Evolutionary conservation across 1,284 basidiomycete species (phyloP), one percentile per base, ranked within the genome.

Genomic region (Boletus holoroseus): DNA sequence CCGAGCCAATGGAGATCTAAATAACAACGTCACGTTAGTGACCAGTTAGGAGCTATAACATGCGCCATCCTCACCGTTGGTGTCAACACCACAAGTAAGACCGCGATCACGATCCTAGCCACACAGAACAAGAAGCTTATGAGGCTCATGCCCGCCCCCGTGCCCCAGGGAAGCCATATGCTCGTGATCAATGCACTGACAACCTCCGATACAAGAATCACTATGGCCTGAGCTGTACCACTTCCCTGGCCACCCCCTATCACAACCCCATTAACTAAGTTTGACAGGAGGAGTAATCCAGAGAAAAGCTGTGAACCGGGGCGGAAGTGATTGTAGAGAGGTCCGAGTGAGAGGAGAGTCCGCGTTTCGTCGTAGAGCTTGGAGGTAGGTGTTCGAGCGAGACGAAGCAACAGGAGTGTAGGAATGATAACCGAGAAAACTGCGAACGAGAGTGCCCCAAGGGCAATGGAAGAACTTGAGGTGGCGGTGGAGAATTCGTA

Each of bases 141-240:
- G 18, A 91, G 78, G 13, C 93, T 94, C 94, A 97, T 97, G 58
- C 91, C 90, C 1, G 94, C 93, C 3, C 94, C 94, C 49, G 90
- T 88, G 36, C 91, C 93, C 94, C 94, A 98, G 15, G 94, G 94
- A 51, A 94, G 77, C 92, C 93, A 96, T 36, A 96, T 76, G 53
- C 88, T 92, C 36, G 93, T 95, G 28, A 90, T 79, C 47, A 95
- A 73, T 5, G 92, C 88, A 37, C 85, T 82, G 28, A 77, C 76
- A 15, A 96, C 84, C 66, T 96, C 93, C 26, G 91, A 80, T 13
- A 94, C 78, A 16, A 95, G 75, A 56, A 99, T 83, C 49, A 97
- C 77, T 60, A 96, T 83, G 1, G 93, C 87, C 67, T 98, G 95
- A 3, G 89, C 85, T 0, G 91, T 92, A 2, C 94, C 95, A 59